These are phyloP conservation scores for Globisporangium cederbergense DNA, from an alignment of 352 stramenopile species.

Conservation along the genomic window DNA sequence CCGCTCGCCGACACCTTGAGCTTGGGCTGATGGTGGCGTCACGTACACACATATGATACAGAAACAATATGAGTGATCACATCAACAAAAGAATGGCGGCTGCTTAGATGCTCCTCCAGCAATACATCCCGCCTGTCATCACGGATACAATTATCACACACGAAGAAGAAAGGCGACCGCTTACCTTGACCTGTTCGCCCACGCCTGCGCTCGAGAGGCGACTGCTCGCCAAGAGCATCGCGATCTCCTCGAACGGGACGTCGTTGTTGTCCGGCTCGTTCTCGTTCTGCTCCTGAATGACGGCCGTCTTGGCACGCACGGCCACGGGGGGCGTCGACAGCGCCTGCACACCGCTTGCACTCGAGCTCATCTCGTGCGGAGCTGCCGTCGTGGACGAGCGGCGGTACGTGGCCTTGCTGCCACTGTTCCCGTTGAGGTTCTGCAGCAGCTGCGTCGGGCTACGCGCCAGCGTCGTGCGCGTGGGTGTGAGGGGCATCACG, in stretches of 20 bases:
- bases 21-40: slow-evolving; percentile 37
- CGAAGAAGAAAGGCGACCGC: background rate
- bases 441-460: slow-evolving; percentile 1
- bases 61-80: background rate
- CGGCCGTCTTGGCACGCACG: slow-evolving; percentile 13
- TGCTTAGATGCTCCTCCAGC: background rate
- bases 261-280: slow-evolving; percentile 17
- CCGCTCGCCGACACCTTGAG: slow-evolving; percentile 80
- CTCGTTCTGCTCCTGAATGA: slow-evolving; percentile 17
- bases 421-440: background rate
- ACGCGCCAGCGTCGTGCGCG: background rate
- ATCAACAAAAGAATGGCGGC: background rate
- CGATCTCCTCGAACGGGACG: slow-evolving; percentile 23
- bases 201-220: slow-evolving; percentile 1
- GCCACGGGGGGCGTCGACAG: slow-evolving; percentile 1
- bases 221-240: slow-evolving; percentile 12
- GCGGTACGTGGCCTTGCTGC: background rate
- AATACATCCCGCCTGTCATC: background rate
- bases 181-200: slow-evolving; percentile 20
- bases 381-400: background rate
- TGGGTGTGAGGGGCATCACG: slow-evolving; percentile 2
- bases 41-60: background rate
- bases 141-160: background rate
- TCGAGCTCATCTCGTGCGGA: background rate
- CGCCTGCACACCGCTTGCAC: background rate